Evolutionary conservation across 345 rosid genomes (phyloP).

Genomic region (Gossypium mustelinum): DNA sequence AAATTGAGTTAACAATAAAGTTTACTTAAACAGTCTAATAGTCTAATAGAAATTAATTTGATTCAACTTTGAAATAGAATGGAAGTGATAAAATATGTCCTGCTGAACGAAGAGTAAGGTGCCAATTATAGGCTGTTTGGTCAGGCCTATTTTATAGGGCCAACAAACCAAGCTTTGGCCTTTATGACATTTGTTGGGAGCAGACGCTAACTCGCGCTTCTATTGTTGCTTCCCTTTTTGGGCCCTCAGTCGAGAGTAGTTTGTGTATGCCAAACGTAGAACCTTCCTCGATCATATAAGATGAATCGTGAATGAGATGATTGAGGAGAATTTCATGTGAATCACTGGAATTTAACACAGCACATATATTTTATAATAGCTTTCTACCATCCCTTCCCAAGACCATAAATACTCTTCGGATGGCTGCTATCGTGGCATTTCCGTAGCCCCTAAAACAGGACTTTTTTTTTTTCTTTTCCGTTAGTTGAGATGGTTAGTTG

Average conservation of each 20-base stretch:
- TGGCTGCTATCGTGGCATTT: neutral
- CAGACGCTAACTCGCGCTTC: neutral
- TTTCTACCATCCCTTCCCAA: neutral
- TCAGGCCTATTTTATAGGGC: neutral
- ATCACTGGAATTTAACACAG: neutral
- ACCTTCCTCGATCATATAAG: neutral
- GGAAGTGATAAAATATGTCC: neutral
- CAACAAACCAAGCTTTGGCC: neutral
- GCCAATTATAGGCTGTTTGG: neutral
- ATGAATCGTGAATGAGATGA: neutral
- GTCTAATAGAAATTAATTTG: too few species aligned
- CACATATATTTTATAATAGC: neutral
- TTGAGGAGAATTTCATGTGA: neutral
- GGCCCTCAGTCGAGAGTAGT: neutral
- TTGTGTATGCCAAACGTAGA: neutral
- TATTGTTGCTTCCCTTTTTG: neutral
- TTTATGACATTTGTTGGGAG: neutral
- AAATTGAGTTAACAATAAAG: too few species aligned
- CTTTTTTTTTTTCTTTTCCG: neutral
- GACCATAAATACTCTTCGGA: too few species aligned
- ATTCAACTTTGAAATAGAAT: too few species aligned
- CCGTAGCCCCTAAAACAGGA: neutral
- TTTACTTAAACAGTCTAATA: too few species aligned
- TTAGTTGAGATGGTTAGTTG: neutral
- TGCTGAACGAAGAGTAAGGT: neutral